Percentiles rank a stretch among this genome's conserved stretches.
Conservation (phyloP, 2,329 filamentous ascomycete genomes). For the Penicillium sp. region DNA sequence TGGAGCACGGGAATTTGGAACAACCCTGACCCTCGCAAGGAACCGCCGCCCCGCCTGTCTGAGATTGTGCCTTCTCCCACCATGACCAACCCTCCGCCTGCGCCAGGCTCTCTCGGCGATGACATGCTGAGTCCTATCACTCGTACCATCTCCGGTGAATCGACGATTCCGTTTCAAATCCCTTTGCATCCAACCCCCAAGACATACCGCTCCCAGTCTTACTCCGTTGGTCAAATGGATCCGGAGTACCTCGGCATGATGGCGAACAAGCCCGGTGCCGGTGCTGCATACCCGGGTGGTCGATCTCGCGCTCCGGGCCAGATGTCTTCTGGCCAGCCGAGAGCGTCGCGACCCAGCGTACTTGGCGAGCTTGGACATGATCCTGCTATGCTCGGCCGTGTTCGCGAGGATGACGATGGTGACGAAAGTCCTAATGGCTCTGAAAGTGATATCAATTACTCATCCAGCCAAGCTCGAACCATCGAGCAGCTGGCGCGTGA, state of each 20-base stretch:
- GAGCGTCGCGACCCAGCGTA: slow-evolving; percentile 63
- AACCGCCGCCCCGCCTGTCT: slow-evolving; percentile 69
- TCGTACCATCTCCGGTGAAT: slow-evolving; percentile 50
- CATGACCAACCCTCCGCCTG: slow-evolving; percentile 54
- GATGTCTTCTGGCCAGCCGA: slow-evolving; percentile 71
- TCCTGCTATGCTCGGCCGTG: slow-evolving; percentile 45
- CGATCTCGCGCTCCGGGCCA: slow-evolving; percentile 45
- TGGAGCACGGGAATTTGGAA: slow-evolving; percentile 87
- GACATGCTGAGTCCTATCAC: slow-evolving; percentile 52
- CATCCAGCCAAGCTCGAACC: slow-evolving; percentile 42
- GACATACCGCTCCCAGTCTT: slow-evolving; percentile 91
- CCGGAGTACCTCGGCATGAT: slow-evolving; percentile 52
- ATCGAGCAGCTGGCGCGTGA: slow-evolving; percentile 49
- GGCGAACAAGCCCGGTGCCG: slow-evolving; percentile 32
- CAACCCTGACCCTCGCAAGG: slow-evolving; percentile 64
- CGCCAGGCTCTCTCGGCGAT: slow-evolving; percentile 53
- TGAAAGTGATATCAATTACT: slow-evolving; percentile 38
- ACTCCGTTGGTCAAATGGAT: slow-evolving; percentile 89
- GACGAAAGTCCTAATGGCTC: slow-evolving; percentile 41
- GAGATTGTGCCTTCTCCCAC: slow-evolving; percentile 76
- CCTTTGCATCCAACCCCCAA: slow-evolving; percentile 88
- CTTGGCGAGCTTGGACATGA: slow-evolving; percentile 49
- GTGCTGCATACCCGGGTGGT: slow-evolving; percentile 25
- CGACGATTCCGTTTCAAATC: slow-evolving; percentile 75
- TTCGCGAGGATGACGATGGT: slow-evolving; percentile 51